Conservation (phyloP, 2,329 filamentous ascomycete genomes). For the Scytalidium lignicola region DNA sequence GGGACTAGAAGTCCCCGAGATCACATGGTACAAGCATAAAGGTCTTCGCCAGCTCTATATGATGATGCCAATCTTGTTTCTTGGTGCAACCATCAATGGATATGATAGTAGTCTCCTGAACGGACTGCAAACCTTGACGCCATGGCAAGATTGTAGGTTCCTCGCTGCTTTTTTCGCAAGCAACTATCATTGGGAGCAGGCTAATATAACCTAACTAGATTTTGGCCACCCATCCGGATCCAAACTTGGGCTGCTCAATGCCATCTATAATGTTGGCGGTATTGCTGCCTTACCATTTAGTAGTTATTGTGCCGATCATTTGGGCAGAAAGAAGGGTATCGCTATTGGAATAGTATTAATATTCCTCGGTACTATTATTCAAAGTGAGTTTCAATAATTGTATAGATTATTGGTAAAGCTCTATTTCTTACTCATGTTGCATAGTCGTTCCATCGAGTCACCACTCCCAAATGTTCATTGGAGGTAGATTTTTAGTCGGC, state of each 20-base stretch:
- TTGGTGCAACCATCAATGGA: constrained; percentile 30
- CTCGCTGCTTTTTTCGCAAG: neutral
- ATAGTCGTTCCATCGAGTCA: constrained; percentile 24
- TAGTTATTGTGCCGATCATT: constrained; percentile 37
- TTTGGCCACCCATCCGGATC: constrained; percentile 24
- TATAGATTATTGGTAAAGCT: no score
- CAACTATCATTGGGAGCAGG: neutral
- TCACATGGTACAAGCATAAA: constrained; percentile 28
- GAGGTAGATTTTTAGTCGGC: constrained; percentile 27
- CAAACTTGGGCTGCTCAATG: constrained; percentile 34
- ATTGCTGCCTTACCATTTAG: constrained; percentile 37
- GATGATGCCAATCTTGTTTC: constrained; percentile 28
- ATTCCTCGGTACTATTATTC: constrained; percentile 34
- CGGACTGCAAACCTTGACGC: constrained; percentile 36
- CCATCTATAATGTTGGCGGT: constrained; percentile 39
- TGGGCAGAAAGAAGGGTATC: constrained; percentile 38
- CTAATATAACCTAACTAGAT: constrained; percentile 1
- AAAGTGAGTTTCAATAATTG: constrained; percentile 12
- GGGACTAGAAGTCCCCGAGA: constrained; percentile 4
- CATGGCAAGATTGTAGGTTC: constrained; percentile 34
- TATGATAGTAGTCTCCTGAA: constrained; percentile 39
- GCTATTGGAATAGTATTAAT: constrained; percentile 36
- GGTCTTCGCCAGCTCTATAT: constrained; percentile 29
- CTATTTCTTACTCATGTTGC: neutral
- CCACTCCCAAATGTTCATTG: constrained; percentile 31